Base-by-base conservation (phyloP, 768 basidiomycete species). In the Lactarius quietus region DNA sequence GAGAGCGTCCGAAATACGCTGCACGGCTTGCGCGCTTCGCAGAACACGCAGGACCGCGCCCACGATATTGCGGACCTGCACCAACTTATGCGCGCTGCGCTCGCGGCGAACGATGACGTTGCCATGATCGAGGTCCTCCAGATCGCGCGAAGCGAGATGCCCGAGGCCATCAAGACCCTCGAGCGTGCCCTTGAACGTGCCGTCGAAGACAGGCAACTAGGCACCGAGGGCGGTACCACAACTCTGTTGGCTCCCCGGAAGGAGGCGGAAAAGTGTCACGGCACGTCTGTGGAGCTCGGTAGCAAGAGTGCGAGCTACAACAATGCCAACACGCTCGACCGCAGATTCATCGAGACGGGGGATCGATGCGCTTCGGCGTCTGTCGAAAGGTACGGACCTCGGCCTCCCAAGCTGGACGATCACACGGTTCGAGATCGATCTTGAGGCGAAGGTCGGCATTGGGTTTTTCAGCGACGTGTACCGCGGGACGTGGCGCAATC, bases 401-500 rank as follows among this genome's bases (percentile, higher is more conserved):
- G 61, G 68, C 28, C 71, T 90, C 35, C 90, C 90, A 0, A 82
- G 79, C 67, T 92, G 90, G 90, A 90, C 90, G 4, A 91, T 92
- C 70, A 92, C 90, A 55, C 84, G 85, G 59, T 90, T 88, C 70
- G 92, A 95, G 75, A 83, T 93, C 35, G 86, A 88, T 63, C 82
- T 85, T 3, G 87, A 87, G 41, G 77, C 79, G 62, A 83, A 85
- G 72, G 86, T 94, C 63, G 88, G 90, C 3, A 70, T 84, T n/a
- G 91, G 92, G 0, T 87, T 84, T 75, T 90, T 92, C 76, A 88
- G 88, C 15, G 84, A 88, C 61, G 90, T 93, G 9, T 92, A 88
- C 74, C 79, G 80, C n/a, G 92, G 91, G 0, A 81, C 76, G 10
- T 95, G 92, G 91, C 80, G 84, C 39, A 82, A 79, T 5, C 79